Conservation (phyloP, 306 rosid species). For the Castanea mollissima region DNA sequence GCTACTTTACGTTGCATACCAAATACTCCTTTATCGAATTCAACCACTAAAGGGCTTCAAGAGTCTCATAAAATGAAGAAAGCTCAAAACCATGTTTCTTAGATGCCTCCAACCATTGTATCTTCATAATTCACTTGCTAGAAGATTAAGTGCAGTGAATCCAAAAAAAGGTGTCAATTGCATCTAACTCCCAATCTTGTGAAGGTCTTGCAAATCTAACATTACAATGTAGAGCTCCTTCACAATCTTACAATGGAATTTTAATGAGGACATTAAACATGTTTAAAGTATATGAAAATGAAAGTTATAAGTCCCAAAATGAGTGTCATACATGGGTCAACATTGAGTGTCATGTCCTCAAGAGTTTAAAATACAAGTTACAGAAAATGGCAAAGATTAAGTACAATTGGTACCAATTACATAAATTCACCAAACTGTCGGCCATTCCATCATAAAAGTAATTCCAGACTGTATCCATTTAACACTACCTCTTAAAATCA, state of each 20-base stretch:
- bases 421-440: too few relatives aligned
- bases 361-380: background rate
- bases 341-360: background rate
- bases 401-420: too few relatives aligned
- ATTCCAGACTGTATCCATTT: background rate
- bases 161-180: background rate
- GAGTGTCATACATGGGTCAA: background rate
- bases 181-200: background rate
- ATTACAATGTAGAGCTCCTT: background rate
- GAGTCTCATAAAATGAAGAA: background rate
- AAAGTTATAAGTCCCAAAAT: background rate
- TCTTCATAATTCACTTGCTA: too few relatives aligned
- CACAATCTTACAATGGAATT: too few relatives aligned
- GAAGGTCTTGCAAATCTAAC: background rate
- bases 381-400: too few relatives aligned
- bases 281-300: background rate
- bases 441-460: too few relatives aligned
- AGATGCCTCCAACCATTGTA: too few relatives aligned
- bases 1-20: background rate
- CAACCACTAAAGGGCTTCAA: background rate
- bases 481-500: background rate
- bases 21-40: background rate
- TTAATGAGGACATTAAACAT: too few relatives aligned
- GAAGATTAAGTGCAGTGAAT: too few relatives aligned
- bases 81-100: background rate